A percentile compares a stretch with the other conserved stretches of the same genome.
phyloP scores from a whole-genome alignment of 352 stramenopile genomes.

The Phytophthora niederhauseri region DNA sequence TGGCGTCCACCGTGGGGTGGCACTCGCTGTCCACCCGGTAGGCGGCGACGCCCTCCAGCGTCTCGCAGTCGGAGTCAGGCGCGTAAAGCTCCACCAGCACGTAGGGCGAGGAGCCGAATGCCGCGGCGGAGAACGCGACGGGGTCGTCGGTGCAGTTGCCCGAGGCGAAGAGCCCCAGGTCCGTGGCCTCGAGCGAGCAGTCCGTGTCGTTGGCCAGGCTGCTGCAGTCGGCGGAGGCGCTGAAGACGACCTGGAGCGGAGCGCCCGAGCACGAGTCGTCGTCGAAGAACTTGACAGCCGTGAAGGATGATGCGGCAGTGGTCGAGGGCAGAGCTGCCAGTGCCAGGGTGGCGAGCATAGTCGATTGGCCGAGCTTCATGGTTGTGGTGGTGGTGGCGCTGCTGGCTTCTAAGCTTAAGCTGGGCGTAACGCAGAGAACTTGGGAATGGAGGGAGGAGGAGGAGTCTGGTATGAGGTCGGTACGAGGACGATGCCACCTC shows the following conservation, averaged over 20 bases:
- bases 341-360: constrained; percentile 4
- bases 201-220: neutral
- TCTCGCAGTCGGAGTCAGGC: constrained; percentile 19
- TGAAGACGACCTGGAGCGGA: constrained; percentile 32
- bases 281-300: constrained; percentile 24
- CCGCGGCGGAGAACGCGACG: neutral
- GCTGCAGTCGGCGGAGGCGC: constrained; percentile 18
- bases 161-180: constrained; percentile 27
- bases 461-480: neutral
- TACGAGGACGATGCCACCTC: constrained; percentile 18
- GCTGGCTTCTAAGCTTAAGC: too few species aligned
- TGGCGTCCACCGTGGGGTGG: constrained; percentile 27
- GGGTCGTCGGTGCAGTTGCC: constrained; percentile 27
- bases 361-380: constrained; percentile 19
- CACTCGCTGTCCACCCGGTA: constrained; percentile 32
- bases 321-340: constrained; percentile 7
- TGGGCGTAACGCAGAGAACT: neutral
- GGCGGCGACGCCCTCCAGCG: constrained; percentile 24
- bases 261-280: constrained; percentile 20
- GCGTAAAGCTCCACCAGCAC: constrained; percentile 25
- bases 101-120: constrained; percentile 20
- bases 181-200: constrained; percentile 24
- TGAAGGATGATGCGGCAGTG: constrained; percentile 8
- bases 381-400: neutral
- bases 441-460: neutral